Base-by-base conservation (phyloP, 768 basidiomycete genomes). In the Boletales sp. region DNA sequence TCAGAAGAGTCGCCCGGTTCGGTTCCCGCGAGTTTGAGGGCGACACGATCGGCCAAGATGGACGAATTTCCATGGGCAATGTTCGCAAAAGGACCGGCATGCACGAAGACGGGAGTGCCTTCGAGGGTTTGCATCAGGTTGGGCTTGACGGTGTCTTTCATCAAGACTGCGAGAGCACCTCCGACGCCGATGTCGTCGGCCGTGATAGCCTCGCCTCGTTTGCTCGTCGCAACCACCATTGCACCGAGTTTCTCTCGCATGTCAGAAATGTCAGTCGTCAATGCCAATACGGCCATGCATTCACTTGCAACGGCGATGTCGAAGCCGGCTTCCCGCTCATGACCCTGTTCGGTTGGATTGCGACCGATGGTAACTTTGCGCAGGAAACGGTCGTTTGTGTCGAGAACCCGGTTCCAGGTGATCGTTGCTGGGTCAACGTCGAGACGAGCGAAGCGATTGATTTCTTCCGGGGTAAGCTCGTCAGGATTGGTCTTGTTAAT, bases 101-200 rank as follows among this genome's bases (percentile, higher is more conserved):
- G 95, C 5, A 99, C 97, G 64, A 99, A 97, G 55, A 99, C 97
- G 35, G 95, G 95, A 1, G 95, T 99, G 39, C 95, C 95, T 84
- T 97, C 89, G 36, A 98, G 76, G 4, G 94, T 94, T 71, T 99
- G 95, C 95, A 99, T 99, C 54, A 99, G 71, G 66, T 97, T 99
- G 19, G 95, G 95, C 74, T 98, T 99, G 74, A 99, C 93, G 14
- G 97, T 92, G 61, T 99, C 95, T 74, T 97, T 97, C 85, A 99
- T 88, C 55, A 99, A 79, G 45, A 98, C 94, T 13, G 95, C 90
- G 45, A 99, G 82, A 45, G 95, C 94, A 50, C 94, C 94, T 54
- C 92, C 87, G 57, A 89, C 90, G 57, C 95, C 95, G 45, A 99
- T 80, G 66, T 99, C 95, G 64, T 98, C 95, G 21, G 93, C 93